Percentiles rank a stretch among this genome's conserved stretches.
Evolutionary conservation across 192 early-diverging fungal genomes (phyloP).

Genomic region (Backusella sp.): DNA sequence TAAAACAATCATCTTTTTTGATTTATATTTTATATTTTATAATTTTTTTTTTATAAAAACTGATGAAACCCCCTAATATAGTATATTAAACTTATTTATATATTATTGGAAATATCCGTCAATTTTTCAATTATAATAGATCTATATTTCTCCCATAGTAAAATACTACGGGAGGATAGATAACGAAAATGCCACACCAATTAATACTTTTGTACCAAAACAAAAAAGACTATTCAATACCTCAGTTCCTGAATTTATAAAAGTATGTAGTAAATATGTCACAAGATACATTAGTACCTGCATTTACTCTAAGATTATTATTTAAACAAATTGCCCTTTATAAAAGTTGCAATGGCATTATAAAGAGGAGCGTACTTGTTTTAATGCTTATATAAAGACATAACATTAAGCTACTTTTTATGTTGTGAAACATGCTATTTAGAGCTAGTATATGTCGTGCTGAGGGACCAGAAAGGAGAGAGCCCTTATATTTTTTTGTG

Average conservation of each 20-base stretch:
- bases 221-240: no score
- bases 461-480: neutral
- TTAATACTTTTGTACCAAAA: no score
- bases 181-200: no score
- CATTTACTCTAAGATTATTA: neutral
- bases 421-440: constrained; percentile 1
- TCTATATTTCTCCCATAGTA: no score
- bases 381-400: neutral
- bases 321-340: neutral
- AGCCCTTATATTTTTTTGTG: neutral
- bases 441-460: neutral
- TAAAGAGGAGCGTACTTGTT: neutral
- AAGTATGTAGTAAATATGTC: no score
- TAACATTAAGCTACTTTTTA: neutral
- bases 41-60: no score
- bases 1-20: no score
- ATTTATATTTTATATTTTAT: no score
- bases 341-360: neutral
- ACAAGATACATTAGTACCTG: neutral
- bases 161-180: no score
- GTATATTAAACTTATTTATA: neutral
- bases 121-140: no score
- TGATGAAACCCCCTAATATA: neutral
- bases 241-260: no score
- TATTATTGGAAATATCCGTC: no score